Evolutionary conservation across 768 basidiomycete species (phyloP), one percentile per base, ranked within the genome.

Genomic region (Auricularia heimuer): DNA sequence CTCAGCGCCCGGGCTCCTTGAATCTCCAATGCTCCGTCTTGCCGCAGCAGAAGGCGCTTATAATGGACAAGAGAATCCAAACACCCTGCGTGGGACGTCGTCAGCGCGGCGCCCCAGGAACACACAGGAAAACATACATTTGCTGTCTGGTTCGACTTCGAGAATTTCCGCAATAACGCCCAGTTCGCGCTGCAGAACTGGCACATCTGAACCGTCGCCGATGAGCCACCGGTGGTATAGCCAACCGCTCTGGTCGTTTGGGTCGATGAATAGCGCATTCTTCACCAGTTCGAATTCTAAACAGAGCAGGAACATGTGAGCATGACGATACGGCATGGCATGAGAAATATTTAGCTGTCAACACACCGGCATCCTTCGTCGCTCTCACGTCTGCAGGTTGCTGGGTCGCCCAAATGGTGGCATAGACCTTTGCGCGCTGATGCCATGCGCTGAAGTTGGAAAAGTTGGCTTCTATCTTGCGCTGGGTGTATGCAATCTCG

Each of bases 371-470:
- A 71, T 92, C 86, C 69, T 67, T 80, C 77, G 18, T 83, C 85
- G 36, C 73, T 73, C 42, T 70, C 63, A 24, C 61, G 67, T 39
- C 79, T 18, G 18, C 47, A 18, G 47, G 47, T 51, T 51, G 18
- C 47, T 60, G 56, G 24, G 29, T 60, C 34, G 21, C 80, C 89
- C 91, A 93, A 18, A 95, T 71, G 3, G 79, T 80, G 0, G 80
- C 72, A 35, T 91, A 78, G 7, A 94, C 79, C 71, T 94, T 96
- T 1, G 93, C 92, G 39, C 97, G 85, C 69, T 97, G 94, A 74
- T 99, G 97, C 97, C 97, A 99, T 24, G 97, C 97, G 68, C 94
- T 96, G 73, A 97, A 98, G 73, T 99, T 98, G 39, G 93, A 96
- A 73, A 98, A 94, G 71, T 92, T 98, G 61, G 88, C 79, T 74